Base-by-base conservation (phyloP, 2,329 filamentous ascomycete genomes). In the Beauveria sp. region DNA sequence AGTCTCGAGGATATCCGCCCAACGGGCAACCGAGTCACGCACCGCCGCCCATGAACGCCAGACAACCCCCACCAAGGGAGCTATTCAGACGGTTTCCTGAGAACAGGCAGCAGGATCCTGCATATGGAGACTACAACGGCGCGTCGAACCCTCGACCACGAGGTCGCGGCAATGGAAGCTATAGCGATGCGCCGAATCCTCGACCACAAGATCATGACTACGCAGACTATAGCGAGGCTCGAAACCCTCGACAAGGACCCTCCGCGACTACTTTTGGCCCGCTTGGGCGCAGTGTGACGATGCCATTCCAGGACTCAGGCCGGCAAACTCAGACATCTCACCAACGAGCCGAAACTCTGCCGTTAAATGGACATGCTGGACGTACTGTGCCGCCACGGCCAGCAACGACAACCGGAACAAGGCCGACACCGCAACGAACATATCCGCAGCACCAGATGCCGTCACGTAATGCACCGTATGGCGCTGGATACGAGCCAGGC, bases 201-300 rank as follows among this genome's bases (percentile, higher is more conserved):
- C 40, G 66, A 60, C 67, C 63, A 53, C 74, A 66, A 58, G 65
- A 26, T 12, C 47, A 18, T 40, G 66, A 66, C 38, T 71, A 72
- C 58, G 65, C 64, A 28, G 67, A 66, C 24, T 70, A 71, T 54
- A 43, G 26, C 2, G 22, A 46, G 20, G 10, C 42, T 62, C 38
- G 52, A 61, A 12, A 65, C 60, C 3, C 64, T n/a, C 49, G 55
- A 14, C 72, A 43, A 66, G 63, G 28, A 2, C 73, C 75, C 12
- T 66, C 65, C 9, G 68, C 69, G 63, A 73, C 77, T 45, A 74
- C 76, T 6, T 85, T 81, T 65, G 81, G 76, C 0, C 78, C 81
- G 2, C 82, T 81, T 9, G 69, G 73, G n/a, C 77, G 85, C 66
- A 87, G 84, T 62, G 83, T 81, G 79, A 87, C 85, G 5, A 84